Percentiles rank a stretch among this genome's conserved stretches.
Evolutionary conservation across 192 early-diverging fungal species (phyloP).

Genomic region (Podila verticillata): DNA sequence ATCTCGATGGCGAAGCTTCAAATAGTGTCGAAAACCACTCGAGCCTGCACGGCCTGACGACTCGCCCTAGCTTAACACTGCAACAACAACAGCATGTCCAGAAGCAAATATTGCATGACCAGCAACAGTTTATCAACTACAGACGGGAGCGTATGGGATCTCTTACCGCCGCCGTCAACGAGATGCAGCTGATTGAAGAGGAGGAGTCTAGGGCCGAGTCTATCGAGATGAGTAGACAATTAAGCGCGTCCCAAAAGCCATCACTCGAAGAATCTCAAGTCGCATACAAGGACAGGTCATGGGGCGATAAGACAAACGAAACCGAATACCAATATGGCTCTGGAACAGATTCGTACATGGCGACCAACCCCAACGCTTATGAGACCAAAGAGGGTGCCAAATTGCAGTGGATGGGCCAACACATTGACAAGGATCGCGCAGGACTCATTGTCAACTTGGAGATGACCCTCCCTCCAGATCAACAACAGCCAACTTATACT

Average conservation of each 20-base stretch:
- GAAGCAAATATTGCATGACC: constrained; percentile 8
- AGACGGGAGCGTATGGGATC: constrained; percentile 39
- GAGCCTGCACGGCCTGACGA: constrained; percentile 32
- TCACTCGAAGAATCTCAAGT: no score
- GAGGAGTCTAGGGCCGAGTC: constrained; percentile 4
- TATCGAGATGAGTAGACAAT: not conserved
- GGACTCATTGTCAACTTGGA: constrained; percentile 11
- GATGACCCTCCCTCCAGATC: constrained; percentile 10
- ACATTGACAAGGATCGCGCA: constrained; percentile 6
- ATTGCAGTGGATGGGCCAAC: constrained; percentile 9
- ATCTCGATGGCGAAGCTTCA: constrained; percentile 17
- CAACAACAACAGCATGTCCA: constrained; percentile 16
- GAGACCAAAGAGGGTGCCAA: constrained; percentile 16
- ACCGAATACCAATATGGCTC: no score
- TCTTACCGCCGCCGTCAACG: constrained; percentile 26
- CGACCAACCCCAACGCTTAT: constrained; percentile 6
- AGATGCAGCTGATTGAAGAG: constrained; percentile 26
- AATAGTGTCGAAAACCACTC: constrained; percentile 18
- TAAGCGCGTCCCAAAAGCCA: no score
- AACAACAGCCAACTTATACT: not conserved
- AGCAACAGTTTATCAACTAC: constrained; percentile 17
- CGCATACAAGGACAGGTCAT: no score
- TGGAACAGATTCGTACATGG: no score
- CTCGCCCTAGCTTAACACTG: constrained; percentile 1
- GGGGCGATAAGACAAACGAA: no score